phyloP scores from a whole-genome alignment of 2,329 filamentous ascomycete genomes.

The Microdochium nivale region DNA sequence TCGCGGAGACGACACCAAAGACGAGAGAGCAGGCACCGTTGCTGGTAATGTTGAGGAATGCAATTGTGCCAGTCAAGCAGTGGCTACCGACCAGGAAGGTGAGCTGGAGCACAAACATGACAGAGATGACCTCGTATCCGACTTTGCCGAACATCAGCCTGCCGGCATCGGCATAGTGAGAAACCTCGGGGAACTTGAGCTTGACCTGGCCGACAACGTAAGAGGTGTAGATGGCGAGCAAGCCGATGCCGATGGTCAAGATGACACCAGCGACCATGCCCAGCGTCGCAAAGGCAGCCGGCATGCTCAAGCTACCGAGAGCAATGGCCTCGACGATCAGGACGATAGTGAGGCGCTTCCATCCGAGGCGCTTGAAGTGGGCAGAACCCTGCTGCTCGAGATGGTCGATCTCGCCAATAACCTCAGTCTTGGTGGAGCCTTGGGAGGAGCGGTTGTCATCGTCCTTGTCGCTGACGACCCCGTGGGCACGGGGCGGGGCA shows the following conservation, averaged over 20 bases:
- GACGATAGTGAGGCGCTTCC: constrained; percentile 47
- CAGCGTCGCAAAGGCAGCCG: constrained; percentile 40
- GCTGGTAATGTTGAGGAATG: constrained; percentile 49
- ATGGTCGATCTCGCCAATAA: constrained; percentile 25
- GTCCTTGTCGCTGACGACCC: not conserved
- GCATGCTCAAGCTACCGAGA: constrained; percentile 42
- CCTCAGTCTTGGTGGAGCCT: constrained; percentile 6
- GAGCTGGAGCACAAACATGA: constrained; percentile 45
- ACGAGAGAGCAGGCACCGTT: constrained; percentile 49
- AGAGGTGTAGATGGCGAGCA: constrained; percentile 38
- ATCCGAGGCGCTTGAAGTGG: constrained; percentile 44
- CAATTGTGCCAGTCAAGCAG: constrained; percentile 52
- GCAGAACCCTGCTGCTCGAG: constrained; percentile 37
- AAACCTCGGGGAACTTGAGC: constrained; percentile 19
- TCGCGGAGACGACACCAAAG: constrained; percentile 45
- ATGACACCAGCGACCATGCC: constrained; percentile 44
- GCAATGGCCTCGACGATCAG: constrained; percentile 50
- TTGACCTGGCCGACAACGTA: constrained; percentile 36
- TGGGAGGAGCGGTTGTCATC: not conserved
- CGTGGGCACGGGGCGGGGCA: not conserved
- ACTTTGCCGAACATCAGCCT: constrained; percentile 42
- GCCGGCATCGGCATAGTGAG: constrained; percentile 44
- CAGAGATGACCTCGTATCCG: constrained; percentile 45
- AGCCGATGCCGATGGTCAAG: constrained; percentile 30
- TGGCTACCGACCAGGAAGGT: constrained; percentile 59